Percentiles rank a stretch among this genome's conserved stretches.
These are phyloP conservation scores for Amylostereum chailletii DNA, from an alignment of 1,284 basidiomycete species.

Conservation along the genomic window DNA sequence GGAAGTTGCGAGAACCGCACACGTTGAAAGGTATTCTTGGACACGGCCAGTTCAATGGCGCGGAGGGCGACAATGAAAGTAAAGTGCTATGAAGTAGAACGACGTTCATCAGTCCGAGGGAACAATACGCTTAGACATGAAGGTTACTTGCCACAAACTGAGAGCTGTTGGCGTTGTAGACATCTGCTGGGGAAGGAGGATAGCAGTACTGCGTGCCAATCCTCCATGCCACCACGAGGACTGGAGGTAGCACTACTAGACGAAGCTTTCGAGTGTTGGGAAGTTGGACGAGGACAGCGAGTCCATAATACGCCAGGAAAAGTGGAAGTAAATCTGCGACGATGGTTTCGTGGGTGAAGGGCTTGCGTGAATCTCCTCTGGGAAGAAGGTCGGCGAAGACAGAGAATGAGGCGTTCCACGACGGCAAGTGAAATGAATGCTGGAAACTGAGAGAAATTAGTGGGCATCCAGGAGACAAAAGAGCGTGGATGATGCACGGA, in stretches of 20 bases:
- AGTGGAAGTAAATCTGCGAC: constrained; percentile 1
- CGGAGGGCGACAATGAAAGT: constrained; percentile 4
- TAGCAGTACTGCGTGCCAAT: constrained; percentile 1
- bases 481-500: too few relatives aligned
- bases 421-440: neutral
- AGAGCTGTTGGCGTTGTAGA: neutral
- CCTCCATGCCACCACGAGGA: neutral
- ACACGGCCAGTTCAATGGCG: constrained; percentile 12
- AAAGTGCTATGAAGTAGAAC: too few relatives aligned
- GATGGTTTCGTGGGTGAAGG: neutral
- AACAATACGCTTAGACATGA: too few relatives aligned
- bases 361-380: neutral
- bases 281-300: constrained; percentile 4
- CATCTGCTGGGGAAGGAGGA: neutral
- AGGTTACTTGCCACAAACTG: too few relatives aligned
- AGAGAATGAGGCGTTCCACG: too few relatives aligned
- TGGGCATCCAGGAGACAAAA: too few relatives aligned
- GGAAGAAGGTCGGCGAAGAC: neutral
- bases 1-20: constrained; percentile 7
- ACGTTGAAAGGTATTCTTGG: constrained; percentile 10
- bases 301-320: constrained; percentile 1
- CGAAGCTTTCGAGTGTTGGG: constrained; percentile 3
- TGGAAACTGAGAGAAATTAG: neutral
- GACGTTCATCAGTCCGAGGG: too few relatives aligned
- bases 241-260: neutral